Conservation (phyloP, 2,329 filamentous ascomycete genomes). For the Alternaria brassicae region DNA sequence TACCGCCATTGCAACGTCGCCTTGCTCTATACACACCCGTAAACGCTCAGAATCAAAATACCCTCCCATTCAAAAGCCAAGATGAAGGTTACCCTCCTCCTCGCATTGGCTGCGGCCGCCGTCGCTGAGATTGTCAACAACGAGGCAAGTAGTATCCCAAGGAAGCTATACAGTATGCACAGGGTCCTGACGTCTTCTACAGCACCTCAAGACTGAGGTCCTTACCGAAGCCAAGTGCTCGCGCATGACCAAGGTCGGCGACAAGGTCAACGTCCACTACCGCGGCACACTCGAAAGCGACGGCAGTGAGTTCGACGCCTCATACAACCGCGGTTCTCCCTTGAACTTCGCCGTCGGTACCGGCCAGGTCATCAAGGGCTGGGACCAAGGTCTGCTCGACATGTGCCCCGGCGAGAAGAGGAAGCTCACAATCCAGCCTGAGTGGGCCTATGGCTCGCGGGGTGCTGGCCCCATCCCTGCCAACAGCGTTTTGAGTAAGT, state of each 20-base stretch:
- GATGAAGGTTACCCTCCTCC: conserved; percentile 58
- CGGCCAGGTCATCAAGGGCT: conserved; percentile 93
- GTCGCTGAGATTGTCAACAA: conserved; percentile 44
- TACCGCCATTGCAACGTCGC: conserved; percentile 16
- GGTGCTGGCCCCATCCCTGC: conserved; percentile 85
- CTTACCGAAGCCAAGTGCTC: conserved; percentile 77
- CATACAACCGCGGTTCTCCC: conserved; percentile 79
- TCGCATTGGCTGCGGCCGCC: conserved; percentile 59
- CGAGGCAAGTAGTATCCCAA: conserved; percentile 23
- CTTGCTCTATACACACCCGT: conserved; percentile 6
- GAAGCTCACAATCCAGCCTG: conserved; percentile 88
- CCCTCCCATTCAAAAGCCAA: conserved; percentile 1
- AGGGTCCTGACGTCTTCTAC: conserved; percentile 37
- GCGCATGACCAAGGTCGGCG: conserved; percentile 73
- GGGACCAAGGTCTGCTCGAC: conserved; percentile 88
- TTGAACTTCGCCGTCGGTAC: conserved; percentile 80
- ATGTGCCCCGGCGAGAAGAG: conserved; percentile 98
- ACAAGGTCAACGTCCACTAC: conserved; percentile 84
- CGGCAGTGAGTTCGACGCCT: conserved; percentile 63
- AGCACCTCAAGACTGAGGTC: conserved; percentile 77
- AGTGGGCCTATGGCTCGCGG: conserved; percentile 81
- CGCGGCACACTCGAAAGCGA: conserved; percentile 74
- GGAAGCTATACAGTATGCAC: neutral
- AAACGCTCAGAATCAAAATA: neutral
- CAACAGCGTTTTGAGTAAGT: conserved; percentile 76